These are phyloP conservation scores for Eleusine indica DNA, from an alignment of 176 grass and related monocot species.

Conservation along the genomic window DNA sequence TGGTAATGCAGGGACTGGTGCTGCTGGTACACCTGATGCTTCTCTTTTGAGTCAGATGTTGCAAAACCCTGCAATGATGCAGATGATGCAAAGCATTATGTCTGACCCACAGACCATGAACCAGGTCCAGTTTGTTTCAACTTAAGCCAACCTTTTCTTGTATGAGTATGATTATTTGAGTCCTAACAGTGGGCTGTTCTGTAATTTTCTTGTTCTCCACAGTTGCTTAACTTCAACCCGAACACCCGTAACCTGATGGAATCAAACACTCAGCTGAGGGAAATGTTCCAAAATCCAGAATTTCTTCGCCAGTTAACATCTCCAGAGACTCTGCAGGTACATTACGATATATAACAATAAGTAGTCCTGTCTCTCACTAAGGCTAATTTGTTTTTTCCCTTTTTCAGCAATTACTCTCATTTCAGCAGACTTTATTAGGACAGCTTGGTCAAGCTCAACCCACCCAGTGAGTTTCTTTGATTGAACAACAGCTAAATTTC, in stretches of 20 bases:
- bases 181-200: slow-evolving; percentile 17
- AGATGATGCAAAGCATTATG: slow-evolving; percentile 94
- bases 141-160: slow-evolving; percentile 18
- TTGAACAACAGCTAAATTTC: slow-evolving; percentile 10
- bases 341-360: slow-evolving; percentile 12
- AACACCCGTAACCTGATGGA: slow-evolving; percentile 79
- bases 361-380: background rate
- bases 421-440: slow-evolving; percentile 72
- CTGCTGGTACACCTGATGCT: slow-evolving; percentile 51
- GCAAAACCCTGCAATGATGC: slow-evolving; percentile 97
- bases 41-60: slow-evolving; percentile 69
- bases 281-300: slow-evolving; percentile 94
- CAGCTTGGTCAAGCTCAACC: slow-evolving; percentile 70
- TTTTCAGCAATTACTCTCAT: slow-evolving; percentile 80
- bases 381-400: slow-evolving; percentile 18
- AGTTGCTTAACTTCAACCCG: slow-evolving; percentile 88
- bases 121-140: slow-evolving; percentile 54
- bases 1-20: no score
- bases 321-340: slow-evolving; percentile 89
- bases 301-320: slow-evolving; percentile 92
- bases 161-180: background rate
- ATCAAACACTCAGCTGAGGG: slow-evolving; percentile 83
- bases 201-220: slow-evolving; percentile 39
- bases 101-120: slow-evolving; percentile 90
- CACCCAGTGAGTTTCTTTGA: slow-evolving; percentile 67